phyloP scores from a whole-genome alignment of 169 alveolate genomes.

The Plasmodium falciparum region DNA sequence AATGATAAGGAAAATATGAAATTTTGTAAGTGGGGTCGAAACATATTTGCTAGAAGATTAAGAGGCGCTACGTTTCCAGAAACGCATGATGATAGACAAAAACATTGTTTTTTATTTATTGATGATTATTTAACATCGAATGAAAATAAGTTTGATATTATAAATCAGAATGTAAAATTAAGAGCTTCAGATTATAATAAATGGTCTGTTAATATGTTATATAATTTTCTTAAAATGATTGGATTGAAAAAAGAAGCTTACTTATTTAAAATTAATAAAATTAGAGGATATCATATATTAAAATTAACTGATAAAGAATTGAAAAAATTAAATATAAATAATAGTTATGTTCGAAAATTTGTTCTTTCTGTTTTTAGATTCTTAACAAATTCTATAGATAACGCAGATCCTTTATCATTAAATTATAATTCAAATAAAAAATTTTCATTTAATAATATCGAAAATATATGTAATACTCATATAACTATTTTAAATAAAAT shows the following conservation, averaged over 20 bases:
- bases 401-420: constrained; percentile 77
- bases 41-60: constrained; percentile 9
- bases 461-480: constrained; percentile 43
- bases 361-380: constrained; percentile 77
- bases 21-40: constrained; percentile 1
- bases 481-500: constrained; percentile 44
- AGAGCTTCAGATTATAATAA: constrained; percentile 76
- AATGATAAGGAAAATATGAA: constrained; percentile 8
- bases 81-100: constrained; percentile 76
- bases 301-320: constrained; percentile 71
- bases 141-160: constrained; percentile 46
- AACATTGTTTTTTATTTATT: constrained; percentile 67
- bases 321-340: constrained; percentile 70
- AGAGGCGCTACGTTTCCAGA: constrained; percentile 74
- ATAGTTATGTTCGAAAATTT: constrained; percentile 76
- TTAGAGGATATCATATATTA: constrained; percentile 77
- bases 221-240: constrained; percentile 70
- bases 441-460: constrained; percentile 55
- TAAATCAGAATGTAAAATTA: constrained; percentile 55
- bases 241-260: constrained; percentile 73
- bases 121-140: constrained; percentile 74
- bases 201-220: constrained; percentile 74
- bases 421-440: constrained; percentile 40
- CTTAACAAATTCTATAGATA: constrained; percentile 78
- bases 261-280: constrained; percentile 54